Evolutionary conservation across 1,139 yeast species (phyloP), one percentile per base, ranked within the genome.

Genomic region (Geotrichum fermentans): DNA sequence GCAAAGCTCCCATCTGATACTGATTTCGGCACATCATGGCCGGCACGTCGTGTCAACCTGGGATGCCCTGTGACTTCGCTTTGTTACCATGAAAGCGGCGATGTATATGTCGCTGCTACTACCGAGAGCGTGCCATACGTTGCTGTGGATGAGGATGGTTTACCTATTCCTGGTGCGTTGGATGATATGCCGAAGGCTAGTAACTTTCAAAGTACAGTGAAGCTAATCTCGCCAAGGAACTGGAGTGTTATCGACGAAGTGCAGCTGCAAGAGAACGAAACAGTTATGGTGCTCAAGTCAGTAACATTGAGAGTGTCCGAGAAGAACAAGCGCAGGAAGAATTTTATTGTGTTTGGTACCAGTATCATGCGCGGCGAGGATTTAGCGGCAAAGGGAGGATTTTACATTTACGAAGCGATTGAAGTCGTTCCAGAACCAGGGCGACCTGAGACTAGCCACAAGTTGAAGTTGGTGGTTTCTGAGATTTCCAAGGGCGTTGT

Each of bases 371-470:
- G 95, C 51, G 81, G 85, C 56, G 98, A 92, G 62, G 97, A 89
- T 68, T 71, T 85, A 51, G 78, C 89, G 4, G 79, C 95, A 1
- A 79, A 82, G 59, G 98, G 98, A 0, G 73, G 83, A 1, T 84
- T 88, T 65, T 79, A 81, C 55, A 70, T 90, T 1, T 82, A 71
- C 58, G 96, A 89, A 56, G 74, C 87, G 37, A 82, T 85, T 47
- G 90, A 83, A 55, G 85, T 89, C 63, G 88, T 88, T 53, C 96
- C 97, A 0, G 96, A 89, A 60, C 94, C 94, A 0, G 92, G 85
- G 0, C 78, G 74, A 53, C 96, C 97, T 0, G 95, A 88, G 59
- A 83, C 90, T 1, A 83, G 82, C 57, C 86, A 78, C 63, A 85
- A 83, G 64, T 74, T 92, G 57, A 87, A 87, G 61, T 80, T 81